Evolutionary conservation across 257 asterid species (phyloP).

Genomic region (Solanum verrucosum): DNA sequence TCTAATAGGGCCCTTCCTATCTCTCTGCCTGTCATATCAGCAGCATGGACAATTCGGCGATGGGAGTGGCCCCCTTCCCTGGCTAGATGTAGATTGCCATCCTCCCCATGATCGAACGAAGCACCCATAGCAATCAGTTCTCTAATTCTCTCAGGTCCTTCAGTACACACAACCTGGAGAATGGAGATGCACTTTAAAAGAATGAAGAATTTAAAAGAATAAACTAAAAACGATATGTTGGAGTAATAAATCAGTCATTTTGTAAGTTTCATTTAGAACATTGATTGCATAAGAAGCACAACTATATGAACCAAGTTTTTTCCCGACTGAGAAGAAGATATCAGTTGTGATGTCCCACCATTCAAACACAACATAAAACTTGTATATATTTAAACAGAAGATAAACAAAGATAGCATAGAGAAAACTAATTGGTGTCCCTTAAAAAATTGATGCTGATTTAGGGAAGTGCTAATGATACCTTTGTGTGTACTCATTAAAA

Average conservation of each 20-base stretch:
- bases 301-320: background rate
- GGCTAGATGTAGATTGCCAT: conserved; percentile 95
- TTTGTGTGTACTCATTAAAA: background rate
- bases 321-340: background rate
- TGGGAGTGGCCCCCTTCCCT: conserved; percentile 99
- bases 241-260: background rate
- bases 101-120: conserved; percentile 96
- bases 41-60: conserved; percentile 92
- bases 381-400: background rate
- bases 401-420: background rate
- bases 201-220: background rate
- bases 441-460: background rate
- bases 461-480: background rate
- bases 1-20: conserved; percentile 89
- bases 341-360: background rate
- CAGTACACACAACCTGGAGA: conserved; percentile 91
- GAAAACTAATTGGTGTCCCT: background rate
- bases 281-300: background rate
- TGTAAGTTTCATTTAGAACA: background rate
- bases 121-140: conserved; percentile 99
- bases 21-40: conserved; percentile 98
- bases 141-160: conserved; percentile 94
- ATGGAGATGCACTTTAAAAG: background rate
- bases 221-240: background rate
- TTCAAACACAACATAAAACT: background rate